Evolutionary conservation across 371 early-diverging fungal genomes (phyloP).

Genomic region (Mucor sp.): DNA sequence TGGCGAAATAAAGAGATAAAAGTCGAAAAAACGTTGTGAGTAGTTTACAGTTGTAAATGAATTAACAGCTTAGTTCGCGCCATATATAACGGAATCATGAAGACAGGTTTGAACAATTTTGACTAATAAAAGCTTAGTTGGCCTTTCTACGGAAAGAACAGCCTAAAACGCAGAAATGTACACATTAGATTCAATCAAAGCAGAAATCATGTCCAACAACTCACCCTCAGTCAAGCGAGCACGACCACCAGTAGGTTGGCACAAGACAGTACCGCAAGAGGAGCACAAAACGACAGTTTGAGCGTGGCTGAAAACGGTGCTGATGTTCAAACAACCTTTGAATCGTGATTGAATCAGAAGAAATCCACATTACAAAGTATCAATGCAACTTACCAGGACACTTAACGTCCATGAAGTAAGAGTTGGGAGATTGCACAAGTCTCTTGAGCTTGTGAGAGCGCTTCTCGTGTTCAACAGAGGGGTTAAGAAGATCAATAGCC

Average conservation of each 20-base stretch:
- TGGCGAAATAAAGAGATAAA: not conserved
- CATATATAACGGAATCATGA: not conserved
- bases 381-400: conserved; percentile 77
- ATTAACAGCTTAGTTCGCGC: not conserved
- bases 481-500: conserved; percentile 98
- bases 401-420: conserved; percentile 99
- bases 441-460: conserved; percentile 98
- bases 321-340: conserved; percentile 92
- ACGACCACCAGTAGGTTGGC: conserved; percentile 99
- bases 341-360: not conserved
- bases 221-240: conserved; percentile 91
- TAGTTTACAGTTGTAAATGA: not conserved
- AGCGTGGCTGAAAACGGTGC: conserved; percentile 98
- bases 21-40: not conserved
- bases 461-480: conserved; percentile 89
- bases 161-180: not conserved
- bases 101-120: not conserved
- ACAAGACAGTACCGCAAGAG: conserved; percentile 92
- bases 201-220: not conserved
- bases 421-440: conserved; percentile 98
- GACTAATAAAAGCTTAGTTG: conserved; percentile 8
- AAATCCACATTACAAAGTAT: not conserved
- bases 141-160: conserved; percentile 20
- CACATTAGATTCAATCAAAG: not conserved
- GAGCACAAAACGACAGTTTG: conserved; percentile 97